Percentiles rank a stretch among this genome's conserved stretches.
phyloP scores from a whole-genome alignment of 371 early-diverging fungal species.

The Funneliformis caledonium region DNA sequence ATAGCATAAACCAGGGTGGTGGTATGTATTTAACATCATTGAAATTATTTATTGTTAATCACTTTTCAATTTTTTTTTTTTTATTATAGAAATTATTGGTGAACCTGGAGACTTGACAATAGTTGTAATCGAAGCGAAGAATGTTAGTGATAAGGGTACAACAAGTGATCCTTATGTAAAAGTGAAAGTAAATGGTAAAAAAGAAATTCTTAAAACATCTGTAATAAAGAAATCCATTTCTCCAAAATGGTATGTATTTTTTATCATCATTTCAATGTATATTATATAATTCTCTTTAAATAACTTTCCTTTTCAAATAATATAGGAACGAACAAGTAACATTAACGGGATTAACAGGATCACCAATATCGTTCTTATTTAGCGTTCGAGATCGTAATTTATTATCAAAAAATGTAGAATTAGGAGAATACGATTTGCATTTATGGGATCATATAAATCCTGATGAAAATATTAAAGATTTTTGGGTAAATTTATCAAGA shows the following conservation, averaged over 20 bases:
- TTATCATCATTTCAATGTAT: not conserved
- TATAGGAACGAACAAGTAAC: not conserved
- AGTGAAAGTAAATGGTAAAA: constrained; percentile 52
- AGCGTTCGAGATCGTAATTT: constrained; percentile 69
- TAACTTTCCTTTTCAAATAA: not conserved
- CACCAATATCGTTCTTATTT: constrained; percentile 53
- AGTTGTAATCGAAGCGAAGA: constrained; percentile 58
- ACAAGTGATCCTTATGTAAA: constrained; percentile 62
- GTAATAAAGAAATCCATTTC: constrained; percentile 72
- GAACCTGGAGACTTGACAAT: constrained; percentile 52
- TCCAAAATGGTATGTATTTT: constrained; percentile 71
- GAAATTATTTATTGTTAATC: not conserved
- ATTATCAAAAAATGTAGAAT: constrained; percentile 62
- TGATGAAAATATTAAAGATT: not conserved
- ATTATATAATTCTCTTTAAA: not conserved
- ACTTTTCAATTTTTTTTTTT: not conserved
- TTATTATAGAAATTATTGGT: not conserved
- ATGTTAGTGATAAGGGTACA: constrained; percentile 57
- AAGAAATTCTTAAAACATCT: constrained; percentile 71
- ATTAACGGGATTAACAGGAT: constrained; percentile 44
- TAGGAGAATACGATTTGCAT: constrained; percentile 59
- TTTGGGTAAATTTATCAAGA: constrained; percentile 6
- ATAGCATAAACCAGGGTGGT: not conserved
- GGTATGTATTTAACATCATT: not conserved
- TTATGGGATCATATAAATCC: constrained; percentile 56